A percentile compares a stretch with the other conserved stretches of the same genome.
Evolutionary conservation across 2,329 filamentous ascomycete genomes (phyloP).

Genomic region (Leptographium wingfieldii): DNA sequence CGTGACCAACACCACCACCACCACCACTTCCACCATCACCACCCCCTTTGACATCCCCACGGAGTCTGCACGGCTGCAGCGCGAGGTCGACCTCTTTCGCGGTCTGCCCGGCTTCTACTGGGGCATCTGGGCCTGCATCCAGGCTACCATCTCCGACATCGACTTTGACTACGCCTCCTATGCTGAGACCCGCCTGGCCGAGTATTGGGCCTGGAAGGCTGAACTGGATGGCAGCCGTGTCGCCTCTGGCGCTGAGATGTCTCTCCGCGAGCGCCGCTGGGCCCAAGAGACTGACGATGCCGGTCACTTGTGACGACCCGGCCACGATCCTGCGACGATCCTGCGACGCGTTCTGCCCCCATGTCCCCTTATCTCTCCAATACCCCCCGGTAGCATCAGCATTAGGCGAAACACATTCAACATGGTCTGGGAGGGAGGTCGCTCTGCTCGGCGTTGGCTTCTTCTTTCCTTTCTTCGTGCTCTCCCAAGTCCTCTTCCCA

Average conservation of each 20-base stretch:
- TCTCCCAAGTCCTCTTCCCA: not conserved
- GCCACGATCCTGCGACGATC: not conserved
- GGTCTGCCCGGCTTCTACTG: conserved; percentile 82
- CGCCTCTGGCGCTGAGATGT: conserved; percentile 42
- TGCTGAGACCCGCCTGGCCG: conserved; percentile 71
- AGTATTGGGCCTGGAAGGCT: conserved; percentile 87
- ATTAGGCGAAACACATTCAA: conserved; percentile 13
- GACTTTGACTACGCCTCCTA: conserved; percentile 95
- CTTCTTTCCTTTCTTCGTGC: not conserved
- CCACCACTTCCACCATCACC: not conserved
- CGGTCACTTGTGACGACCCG: not conserved
- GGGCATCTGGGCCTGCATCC: conserved; percentile 94
- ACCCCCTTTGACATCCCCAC: conserved; percentile 35
- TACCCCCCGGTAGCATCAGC: not conserved
- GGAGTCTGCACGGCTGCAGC: conserved; percentile 56
- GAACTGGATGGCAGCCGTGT: conserved; percentile 53
- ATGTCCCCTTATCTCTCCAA: not conserved
- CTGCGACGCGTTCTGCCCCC: no score
- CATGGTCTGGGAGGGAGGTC: conserved; percentile 7
- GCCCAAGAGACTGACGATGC: conserved; percentile 32
- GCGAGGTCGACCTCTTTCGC: conserved; percentile 76
- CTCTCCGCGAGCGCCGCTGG: conserved; percentile 73
- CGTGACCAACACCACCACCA: conserved; percentile 14
- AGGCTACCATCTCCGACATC: conserved; percentile 86
- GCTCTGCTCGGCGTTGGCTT: not conserved